A percentile compares a stretch with the other conserved stretches of the same genome.
phyloP scores from a whole-genome alignment of 129 eudicot species.

The Mikania micrantha region DNA sequence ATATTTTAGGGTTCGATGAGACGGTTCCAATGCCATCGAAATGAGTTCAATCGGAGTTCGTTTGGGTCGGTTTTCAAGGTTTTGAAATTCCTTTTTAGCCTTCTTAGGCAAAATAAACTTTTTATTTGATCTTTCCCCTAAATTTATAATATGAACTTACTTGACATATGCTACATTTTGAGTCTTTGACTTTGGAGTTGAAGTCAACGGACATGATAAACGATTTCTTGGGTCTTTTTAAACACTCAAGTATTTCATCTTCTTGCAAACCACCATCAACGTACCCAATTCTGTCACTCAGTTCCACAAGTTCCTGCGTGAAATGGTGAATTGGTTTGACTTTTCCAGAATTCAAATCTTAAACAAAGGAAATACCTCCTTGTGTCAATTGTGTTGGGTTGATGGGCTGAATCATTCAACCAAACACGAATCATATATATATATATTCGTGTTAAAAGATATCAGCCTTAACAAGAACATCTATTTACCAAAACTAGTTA shows the following conservation, averaged over 20 bases:
- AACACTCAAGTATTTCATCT: slow-evolving; percentile 31
- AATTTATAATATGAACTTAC: slow-evolving; percentile 21
- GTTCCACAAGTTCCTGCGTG: slow-evolving; percentile 33
- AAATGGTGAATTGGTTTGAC: slow-evolving; percentile 6
- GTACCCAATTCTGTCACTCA: slow-evolving; percentile 42
- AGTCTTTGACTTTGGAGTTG: slow-evolving; percentile 24
- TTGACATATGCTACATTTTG: slow-evolving; percentile 49
- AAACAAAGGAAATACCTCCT: not conserved
- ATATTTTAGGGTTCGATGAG: no score
- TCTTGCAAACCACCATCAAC: slow-evolving; percentile 34
- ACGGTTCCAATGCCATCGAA: no score
- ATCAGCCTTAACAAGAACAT: not conserved
- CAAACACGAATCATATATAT: not conserved
- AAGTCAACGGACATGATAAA: slow-evolving; percentile 26
- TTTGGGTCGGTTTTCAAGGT: no score
- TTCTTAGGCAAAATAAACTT: no score
- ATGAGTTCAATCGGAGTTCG: no score
- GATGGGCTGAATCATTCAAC: not conserved
- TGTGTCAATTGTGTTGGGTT: not conserved
- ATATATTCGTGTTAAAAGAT: not conserved
- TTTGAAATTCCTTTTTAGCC: no score
- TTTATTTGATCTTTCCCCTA: no score
- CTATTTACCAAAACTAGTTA: not conserved
- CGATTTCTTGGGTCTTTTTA: slow-evolving; percentile 29
- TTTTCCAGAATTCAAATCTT: not conserved